Evolutionary conservation across 2,329 filamentous ascomycete species (phyloP).

Genomic region (Camillea tinctor): DNA sequence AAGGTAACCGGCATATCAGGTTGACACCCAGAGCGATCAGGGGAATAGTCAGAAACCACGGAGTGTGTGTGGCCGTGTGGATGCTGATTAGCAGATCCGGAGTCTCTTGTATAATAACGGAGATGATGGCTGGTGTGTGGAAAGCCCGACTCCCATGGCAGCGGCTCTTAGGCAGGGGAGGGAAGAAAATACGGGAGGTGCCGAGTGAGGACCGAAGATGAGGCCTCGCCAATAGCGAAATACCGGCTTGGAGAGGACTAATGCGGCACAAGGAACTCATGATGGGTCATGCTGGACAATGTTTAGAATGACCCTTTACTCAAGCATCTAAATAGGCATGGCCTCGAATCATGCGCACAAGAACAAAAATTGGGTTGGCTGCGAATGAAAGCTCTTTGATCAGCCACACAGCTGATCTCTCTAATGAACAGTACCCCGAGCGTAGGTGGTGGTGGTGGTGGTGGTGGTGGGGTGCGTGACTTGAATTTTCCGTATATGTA

Average conservation of each 20-base stretch:
- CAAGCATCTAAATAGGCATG: not conserved
- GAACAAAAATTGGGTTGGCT: not conserved
- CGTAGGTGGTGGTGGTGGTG: too few species aligned
- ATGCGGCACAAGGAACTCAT: conserved; percentile 9
- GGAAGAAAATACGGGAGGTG: not conserved
- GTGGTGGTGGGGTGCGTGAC: too few species aligned
- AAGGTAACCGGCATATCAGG: conserved; percentile 46
- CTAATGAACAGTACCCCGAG: too few species aligned
- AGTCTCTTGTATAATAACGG: conserved; percentile 36
- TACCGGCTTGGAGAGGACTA: conserved; percentile 9
- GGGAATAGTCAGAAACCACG: conserved; percentile 56
- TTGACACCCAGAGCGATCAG: conserved; percentile 49
- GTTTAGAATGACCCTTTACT: not conserved
- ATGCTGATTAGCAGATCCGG: conserved; percentile 43
- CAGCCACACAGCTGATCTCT: not conserved
- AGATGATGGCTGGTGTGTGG: conserved; percentile 33
- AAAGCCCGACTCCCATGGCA: conserved; percentile 22
- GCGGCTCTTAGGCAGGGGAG: not conserved
- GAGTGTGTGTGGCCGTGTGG: conserved; percentile 43
- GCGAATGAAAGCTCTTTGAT: conserved; percentile 5
- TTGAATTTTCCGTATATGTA: too few species aligned
- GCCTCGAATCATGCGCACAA: not conserved
- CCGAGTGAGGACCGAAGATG: conserved; percentile 2
- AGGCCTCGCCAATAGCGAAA: conserved; percentile 3
- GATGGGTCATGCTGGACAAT: conserved; percentile 5